These are phyloP conservation scores for Mycena haematopus DNA, from an alignment of 768 basidiomycete genomes.

Conservation along the genomic window DNA sequence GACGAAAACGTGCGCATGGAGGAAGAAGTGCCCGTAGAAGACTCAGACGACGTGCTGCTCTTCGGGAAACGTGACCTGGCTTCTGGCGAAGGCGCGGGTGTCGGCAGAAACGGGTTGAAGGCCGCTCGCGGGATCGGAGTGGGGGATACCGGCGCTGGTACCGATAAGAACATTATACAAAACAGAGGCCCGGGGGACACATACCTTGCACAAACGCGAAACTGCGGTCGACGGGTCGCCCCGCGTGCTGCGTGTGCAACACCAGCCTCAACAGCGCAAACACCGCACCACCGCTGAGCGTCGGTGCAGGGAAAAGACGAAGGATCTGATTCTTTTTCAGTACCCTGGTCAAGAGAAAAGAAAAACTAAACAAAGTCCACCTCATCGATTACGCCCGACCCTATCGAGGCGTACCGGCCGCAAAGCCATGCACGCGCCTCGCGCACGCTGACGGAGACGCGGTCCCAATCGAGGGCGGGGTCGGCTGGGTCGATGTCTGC, in stretches of 20 bases:
- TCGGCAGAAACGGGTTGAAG: constrained; percentile 22
- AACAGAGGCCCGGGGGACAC: neutral
- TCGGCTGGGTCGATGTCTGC: constrained; percentile 6
- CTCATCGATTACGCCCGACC: constrained; percentile 35
- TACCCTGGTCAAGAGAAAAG: too few relatives aligned
- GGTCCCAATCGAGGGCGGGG: constrained; percentile 21
- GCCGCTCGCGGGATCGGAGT: neutral
- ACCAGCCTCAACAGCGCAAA: constrained; percentile 58
- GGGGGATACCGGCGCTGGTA: neutral
- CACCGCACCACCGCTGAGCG: constrained; percentile 55
- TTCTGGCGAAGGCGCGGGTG: constrained; percentile 28
- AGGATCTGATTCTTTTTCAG: constrained; percentile 36
- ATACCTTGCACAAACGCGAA: constrained; percentile 62
- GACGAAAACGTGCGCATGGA: too few relatives aligned
- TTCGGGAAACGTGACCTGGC: neutral
- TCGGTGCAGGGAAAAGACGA: constrained; percentile 43
- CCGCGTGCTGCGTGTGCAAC: constrained; percentile 45
- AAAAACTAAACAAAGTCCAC: neutral
- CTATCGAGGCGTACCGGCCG: constrained; percentile 47
- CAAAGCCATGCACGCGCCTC: constrained; percentile 61
- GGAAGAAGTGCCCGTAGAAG: neutral
- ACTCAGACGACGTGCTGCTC: neutral
- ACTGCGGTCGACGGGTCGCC: constrained; percentile 49
- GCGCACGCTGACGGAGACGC: constrained; percentile 47
- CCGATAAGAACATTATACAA: constrained; percentile 3